Evolutionary conservation across 768 basidiomycete species (phyloP), one percentile per base, ranked within the genome.

Genomic region (Leccinum disarticulatum): DNA sequence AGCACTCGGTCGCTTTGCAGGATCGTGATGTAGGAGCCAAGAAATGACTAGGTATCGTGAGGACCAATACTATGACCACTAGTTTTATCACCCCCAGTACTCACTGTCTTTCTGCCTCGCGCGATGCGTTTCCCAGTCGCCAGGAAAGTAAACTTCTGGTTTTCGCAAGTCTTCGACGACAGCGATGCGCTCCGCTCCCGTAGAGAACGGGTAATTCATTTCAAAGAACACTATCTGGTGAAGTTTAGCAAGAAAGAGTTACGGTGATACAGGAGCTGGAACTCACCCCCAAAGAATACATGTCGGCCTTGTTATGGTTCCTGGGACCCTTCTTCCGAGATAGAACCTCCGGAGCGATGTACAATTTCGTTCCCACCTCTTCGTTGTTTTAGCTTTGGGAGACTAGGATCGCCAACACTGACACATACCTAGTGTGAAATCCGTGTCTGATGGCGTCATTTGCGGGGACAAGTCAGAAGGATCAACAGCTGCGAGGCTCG

Each of bases 171-270:
- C 85, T 64, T 91, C 90, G 1, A 98, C 80, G 22, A 95, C 93
- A 1, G 82, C 85, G 41, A 91, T 90, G 22, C 95, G 86, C 68
- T 98, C 95, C 19, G 90, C 81, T 2, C 84, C 87, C 0, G 95
- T 97, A 11, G 83, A 77, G 74, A 97, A 93, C 17, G 77, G 67
- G 73, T 88, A 92, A 72, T 93, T 95, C 94, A 97, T 96, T 77
- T 98, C 95, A 68, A 98, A 97, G 74, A 97, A 97, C 14, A 97
- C 95, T 64, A 98, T 87, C 92, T 95, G 61, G 22, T 27, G 36
- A 59, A 41, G 28, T 48, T 61, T 11, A 4, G 47, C 56, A 19
- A 41, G n/a, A 10, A 22, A 43, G 6, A 27, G 22, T 48, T 15
- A 56, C 17, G 13, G 15, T 22, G 11, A 9, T 8, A 6, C 3